These are phyloP conservation scores for Kuraishia ogatae DNA, from an alignment of 805 yeast genomes.

Conservation along the genomic window DNA sequence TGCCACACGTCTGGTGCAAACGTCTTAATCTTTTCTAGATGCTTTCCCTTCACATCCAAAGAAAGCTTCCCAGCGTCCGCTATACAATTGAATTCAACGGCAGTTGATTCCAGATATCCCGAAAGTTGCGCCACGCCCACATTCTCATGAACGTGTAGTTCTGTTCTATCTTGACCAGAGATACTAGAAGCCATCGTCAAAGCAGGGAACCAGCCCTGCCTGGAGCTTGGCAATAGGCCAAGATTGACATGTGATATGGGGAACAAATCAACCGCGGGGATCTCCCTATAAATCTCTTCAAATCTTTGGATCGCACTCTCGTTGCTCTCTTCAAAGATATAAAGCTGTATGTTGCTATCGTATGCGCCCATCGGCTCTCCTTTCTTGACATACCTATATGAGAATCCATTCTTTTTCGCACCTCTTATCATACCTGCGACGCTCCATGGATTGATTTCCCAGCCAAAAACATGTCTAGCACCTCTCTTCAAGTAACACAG, in stretches of 20 bases:
- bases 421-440: constrained; percentile 62
- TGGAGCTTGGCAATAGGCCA: constrained; percentile 71
- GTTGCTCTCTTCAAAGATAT: constrained; percentile 60
- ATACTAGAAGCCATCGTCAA: constrained; percentile 12
- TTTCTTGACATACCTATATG: constrained; percentile 23
- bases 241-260: constrained; percentile 56
- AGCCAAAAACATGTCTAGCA: constrained; percentile 52
- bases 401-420: constrained; percentile 33
- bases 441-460: constrained; percentile 87
- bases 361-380: constrained; percentile 15
- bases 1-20: constrained; percentile 89
- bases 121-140: constrained; percentile 37
- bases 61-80: not conserved
- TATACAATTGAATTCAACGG: constrained; percentile 6
- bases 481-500: constrained; percentile 51
- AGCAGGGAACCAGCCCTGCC: constrained; percentile 50
- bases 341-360: constrained; percentile 21
- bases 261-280: constrained; percentile 3
- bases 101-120: constrained; percentile 17
- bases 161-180: constrained; percentile 9
- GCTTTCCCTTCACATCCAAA: constrained; percentile 16
- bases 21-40: constrained; percentile 64
- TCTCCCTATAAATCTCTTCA: constrained; percentile 9
- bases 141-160: constrained; percentile 71
- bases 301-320: constrained; percentile 37